Evolutionary conservation across 2,329 filamentous ascomycete genomes (phyloP).

Genomic region (Diplodia scrobiculata): DNA sequence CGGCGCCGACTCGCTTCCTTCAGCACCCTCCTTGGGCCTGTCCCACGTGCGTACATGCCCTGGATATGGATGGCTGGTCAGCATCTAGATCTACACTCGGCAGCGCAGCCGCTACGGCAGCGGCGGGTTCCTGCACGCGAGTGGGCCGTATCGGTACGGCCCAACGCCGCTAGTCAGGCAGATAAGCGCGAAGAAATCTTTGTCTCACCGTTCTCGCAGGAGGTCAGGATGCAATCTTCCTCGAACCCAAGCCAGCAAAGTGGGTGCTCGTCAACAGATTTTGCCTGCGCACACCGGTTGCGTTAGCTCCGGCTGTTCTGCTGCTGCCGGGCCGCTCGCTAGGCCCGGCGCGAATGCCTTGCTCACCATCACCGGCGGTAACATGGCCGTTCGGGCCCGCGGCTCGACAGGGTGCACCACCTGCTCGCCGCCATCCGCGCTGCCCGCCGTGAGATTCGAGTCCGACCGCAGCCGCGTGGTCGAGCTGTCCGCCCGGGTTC

Average conservation of each 20-base stretch:
- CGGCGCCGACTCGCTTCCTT: slow-evolving; percentile 41
- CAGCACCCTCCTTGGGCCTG: slow-evolving; percentile 58
- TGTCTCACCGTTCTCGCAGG: slow-evolving; percentile 80
- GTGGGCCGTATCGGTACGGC: slow-evolving; percentile 23
- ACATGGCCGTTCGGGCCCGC: slow-evolving; percentile 76
- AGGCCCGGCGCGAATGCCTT: slow-evolving; percentile 32
- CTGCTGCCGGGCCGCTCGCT: neutral
- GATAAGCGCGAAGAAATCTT: slow-evolving; percentile 29
- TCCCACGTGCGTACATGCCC: slow-evolving; percentile 77
- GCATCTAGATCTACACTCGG: slow-evolving; percentile 32
- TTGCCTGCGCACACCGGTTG: slow-evolving; percentile 59
- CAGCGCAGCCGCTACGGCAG: slow-evolving; percentile 27
- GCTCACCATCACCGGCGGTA: slow-evolving; percentile 82
- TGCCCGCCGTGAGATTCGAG: slow-evolving; percentile 62
- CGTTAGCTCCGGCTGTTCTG: slow-evolving; percentile 33
- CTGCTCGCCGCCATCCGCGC: slow-evolving; percentile 57
- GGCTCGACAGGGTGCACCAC: slow-evolving; percentile 79
- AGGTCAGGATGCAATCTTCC: slow-evolving; percentile 87
- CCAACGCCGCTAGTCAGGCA: slow-evolving; percentile 25
- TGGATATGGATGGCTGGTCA: slow-evolving; percentile 41
- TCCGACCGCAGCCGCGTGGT: slow-evolving; percentile 67
- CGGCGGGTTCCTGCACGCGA: slow-evolving; percentile 29
- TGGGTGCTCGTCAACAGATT: slow-evolving; percentile 81
- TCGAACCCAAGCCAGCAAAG: slow-evolving; percentile 92
- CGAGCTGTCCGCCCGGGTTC: slow-evolving; percentile 63